Evolutionary conservation across 768 basidiomycete genomes (phyloP).

Genomic region (Megacollybia marginata): DNA sequence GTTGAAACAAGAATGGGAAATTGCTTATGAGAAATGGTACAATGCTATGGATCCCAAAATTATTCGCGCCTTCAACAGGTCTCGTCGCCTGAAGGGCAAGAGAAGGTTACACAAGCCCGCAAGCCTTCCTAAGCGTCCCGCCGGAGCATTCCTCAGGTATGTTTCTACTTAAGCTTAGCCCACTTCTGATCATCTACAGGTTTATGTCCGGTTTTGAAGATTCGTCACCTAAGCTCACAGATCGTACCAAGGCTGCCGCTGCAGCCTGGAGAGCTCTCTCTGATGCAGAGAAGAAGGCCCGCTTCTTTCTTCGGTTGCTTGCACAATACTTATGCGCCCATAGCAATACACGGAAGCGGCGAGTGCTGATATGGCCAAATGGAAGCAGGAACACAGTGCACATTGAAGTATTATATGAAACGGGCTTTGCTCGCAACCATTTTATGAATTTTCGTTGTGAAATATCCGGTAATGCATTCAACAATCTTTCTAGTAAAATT

Average conservation of each 20-base stretch:
- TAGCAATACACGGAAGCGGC: neutral
- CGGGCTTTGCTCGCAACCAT: neutral
- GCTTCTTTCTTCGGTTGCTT: neutral
- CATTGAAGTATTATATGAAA: neutral
- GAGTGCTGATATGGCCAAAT: neutral
- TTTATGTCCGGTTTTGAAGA: slow-evolving; percentile 10
- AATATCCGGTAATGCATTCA: no score
- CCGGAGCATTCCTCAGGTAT: slow-evolving; percentile 17
- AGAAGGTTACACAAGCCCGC: slow-evolving; percentile 2
- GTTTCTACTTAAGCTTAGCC: neutral
- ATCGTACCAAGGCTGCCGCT: slow-evolving; percentile 11
- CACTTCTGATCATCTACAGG: no score
- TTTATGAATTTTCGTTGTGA: neutral
- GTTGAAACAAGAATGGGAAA: slow-evolving; percentile 10
- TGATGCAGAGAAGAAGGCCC: slow-evolving; percentile 22
- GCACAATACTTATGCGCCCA: neutral
- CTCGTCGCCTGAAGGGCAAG: slow-evolving; percentile 20
- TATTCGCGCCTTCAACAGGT: slow-evolving; percentile 23
- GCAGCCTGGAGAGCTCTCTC: slow-evolving; percentile 24
- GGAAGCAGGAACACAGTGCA: neutral
- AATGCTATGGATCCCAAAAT: slow-evolving; percentile 9
- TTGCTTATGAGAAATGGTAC: slow-evolving; percentile 21
- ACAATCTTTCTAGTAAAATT: no score
- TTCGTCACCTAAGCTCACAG: slow-evolving; percentile 11
- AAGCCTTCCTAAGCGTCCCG: slow-evolving; percentile 2